These are phyloP conservation scores for Sporobolus alterniflorus DNA, from an alignment of 202 grass and related monocot species.

Conservation along the genomic window DNA sequence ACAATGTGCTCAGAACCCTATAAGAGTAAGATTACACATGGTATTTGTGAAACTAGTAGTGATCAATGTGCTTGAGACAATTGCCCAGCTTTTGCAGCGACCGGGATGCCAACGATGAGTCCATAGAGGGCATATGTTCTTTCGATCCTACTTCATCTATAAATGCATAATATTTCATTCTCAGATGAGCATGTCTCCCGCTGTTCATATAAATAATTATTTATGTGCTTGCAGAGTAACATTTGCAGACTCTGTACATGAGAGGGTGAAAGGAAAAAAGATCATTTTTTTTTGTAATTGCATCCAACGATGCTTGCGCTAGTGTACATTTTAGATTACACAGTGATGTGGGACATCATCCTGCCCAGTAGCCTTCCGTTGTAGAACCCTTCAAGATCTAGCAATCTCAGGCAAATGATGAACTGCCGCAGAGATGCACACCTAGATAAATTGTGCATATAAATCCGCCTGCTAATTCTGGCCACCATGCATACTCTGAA, in stretches of 20 bases:
- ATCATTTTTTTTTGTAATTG: slow-evolving; percentile 42
- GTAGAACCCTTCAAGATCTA: slow-evolving; percentile 5
- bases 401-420: slow-evolving; percentile 18
- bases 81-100: slow-evolving; percentile 56
- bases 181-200: slow-evolving; percentile 7
- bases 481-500: slow-evolving; percentile 33
- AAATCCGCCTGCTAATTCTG: slow-evolving; percentile 33
- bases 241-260: slow-evolving; percentile 35
- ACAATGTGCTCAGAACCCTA: too few relatives aligned
- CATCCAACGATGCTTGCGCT: slow-evolving; percentile 48
- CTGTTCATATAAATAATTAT: slow-evolving; percentile 16
- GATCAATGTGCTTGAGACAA: too few relatives aligned
- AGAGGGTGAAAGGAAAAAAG: slow-evolving; percentile 7
- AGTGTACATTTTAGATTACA: slow-evolving; percentile 67
- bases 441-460: slow-evolving; percentile 28
- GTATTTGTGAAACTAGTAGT: too few relatives aligned
- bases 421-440: slow-evolving; percentile 13
- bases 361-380: slow-evolving; percentile 16
- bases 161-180: not conserved
- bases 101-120: slow-evolving; percentile 69
- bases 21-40: too few relatives aligned
- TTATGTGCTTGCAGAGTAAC: slow-evolving; percentile 7
- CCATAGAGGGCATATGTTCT: slow-evolving; percentile 73
- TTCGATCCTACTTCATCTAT: too few relatives aligned
- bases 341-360: slow-evolving; percentile 5